Percentiles rank a stretch among this genome's conserved stretches.
Conservation (phyloP, 202 grass and related monocot genomes). For the Saccharum hybrid region DNA sequence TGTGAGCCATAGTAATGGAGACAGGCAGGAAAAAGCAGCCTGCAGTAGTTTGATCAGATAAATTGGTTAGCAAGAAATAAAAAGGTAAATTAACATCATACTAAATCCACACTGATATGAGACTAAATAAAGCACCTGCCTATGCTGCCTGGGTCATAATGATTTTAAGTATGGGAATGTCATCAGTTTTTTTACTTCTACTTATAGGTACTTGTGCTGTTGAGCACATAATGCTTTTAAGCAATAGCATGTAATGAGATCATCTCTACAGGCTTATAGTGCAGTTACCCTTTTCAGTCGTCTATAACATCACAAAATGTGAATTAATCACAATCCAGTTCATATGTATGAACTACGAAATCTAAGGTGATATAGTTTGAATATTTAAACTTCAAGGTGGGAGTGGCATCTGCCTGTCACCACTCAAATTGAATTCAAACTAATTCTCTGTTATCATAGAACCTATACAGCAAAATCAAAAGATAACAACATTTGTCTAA, state of each 20-base stretch:
- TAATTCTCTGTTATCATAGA: slow-evolving; percentile 16
- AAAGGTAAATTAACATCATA: slow-evolving; percentile 4
- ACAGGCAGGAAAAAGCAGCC: neutral
- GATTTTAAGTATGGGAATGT: slow-evolving; percentile 14
- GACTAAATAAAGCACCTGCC: neutral
- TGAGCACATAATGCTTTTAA: neutral
- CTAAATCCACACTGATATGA: neutral
- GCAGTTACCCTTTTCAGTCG: slow-evolving; percentile 2
- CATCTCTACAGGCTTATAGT: neutral
- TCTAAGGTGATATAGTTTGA: slow-evolving; percentile 25
- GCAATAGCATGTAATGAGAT: neutral
- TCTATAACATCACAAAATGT: slow-evolving; percentile 3
- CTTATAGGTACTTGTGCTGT: slow-evolving; percentile 2
- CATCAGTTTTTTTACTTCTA: neutral
- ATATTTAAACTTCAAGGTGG: neutral
- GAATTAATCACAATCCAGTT: slow-evolving; percentile 4
- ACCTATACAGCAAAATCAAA: slow-evolving; percentile 19
- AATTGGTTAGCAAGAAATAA: slow-evolving; percentile 19
- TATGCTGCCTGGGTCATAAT: slow-evolving; percentile 12
- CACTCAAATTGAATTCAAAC: slow-evolving; percentile 1
- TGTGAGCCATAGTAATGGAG: slow-evolving; percentile 13
- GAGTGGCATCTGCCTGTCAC: neutral
- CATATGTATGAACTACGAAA: slow-evolving; percentile 15
- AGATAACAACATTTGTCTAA: slow-evolving; percentile 37
- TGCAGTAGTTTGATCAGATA: slow-evolving; percentile 15